Evolutionary conservation across 2,329 filamentous ascomycete species (phyloP).

Genomic region (Scolecobasidium constrictum): DNA sequence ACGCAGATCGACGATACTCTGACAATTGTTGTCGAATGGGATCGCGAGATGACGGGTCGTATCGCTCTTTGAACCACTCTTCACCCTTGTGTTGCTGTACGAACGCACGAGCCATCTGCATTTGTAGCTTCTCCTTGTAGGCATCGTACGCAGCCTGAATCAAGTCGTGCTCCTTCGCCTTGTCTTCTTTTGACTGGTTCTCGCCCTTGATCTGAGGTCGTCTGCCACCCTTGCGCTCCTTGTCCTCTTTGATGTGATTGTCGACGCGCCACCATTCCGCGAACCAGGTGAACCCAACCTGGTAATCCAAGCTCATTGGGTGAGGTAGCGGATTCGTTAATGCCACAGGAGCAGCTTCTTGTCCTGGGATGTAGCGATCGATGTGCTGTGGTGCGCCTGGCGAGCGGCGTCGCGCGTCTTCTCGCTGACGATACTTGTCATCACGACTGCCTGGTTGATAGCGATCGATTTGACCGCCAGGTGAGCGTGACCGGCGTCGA

Average conservation of each 20-base stretch:
- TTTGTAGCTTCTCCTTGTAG: constrained; percentile 55
- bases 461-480: constrained; percentile 57
- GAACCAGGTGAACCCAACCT: constrained; percentile 78
- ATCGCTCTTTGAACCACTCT: constrained; percentile 96
- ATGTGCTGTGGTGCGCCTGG: constrained; percentile 57
- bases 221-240: constrained; percentile 61
- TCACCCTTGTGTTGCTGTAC: constrained; percentile 88
- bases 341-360: constrained; percentile 44
- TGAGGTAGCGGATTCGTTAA: constrained; percentile 57
- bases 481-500: constrained; percentile 57
- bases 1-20: constrained; percentile 67
- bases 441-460: constrained; percentile 62
- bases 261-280: constrained; percentile 80
- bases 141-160: constrained; percentile 60
- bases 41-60: constrained; percentile 72
- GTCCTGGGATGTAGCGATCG: constrained; percentile 74
- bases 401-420: constrained; percentile 50
- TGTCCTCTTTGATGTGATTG: constrained; percentile 72
- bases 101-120: constrained; percentile 75
- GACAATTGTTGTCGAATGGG: constrained; percentile 64
- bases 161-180: constrained; percentile 66
- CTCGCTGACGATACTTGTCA: constrained; percentile 53
- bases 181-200: constrained; percentile 59
- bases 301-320: constrained; percentile 61
- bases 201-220: constrained; percentile 53